Conservation (phyloP, 192 early-diverging fungal genomes). For the Umbelopsis ramanniana region DNA sequence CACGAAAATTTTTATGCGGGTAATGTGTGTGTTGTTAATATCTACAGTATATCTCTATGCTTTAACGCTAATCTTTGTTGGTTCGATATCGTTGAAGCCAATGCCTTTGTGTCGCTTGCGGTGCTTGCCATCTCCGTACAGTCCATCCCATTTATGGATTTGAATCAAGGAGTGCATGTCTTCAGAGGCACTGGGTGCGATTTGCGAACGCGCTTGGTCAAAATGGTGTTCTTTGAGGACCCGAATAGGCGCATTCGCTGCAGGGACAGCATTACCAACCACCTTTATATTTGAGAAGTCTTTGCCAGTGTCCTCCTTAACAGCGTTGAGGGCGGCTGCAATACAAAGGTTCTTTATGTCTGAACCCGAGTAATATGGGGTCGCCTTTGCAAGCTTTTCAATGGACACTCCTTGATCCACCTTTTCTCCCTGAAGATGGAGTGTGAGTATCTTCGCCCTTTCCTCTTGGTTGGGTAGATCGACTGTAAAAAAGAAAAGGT, state of each 20-base stretch:
- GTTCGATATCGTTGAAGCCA: neutral
- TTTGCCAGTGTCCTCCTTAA: slow-evolving; percentile 57
- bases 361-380: slow-evolving; percentile 87
- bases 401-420: slow-evolving; percentile 63
- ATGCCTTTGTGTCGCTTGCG: slow-evolving; percentile 9
- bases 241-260: slow-evolving; percentile 26
- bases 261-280: slow-evolving; percentile 4
- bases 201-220: slow-evolving; percentile 80
- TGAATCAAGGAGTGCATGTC: slow-evolving; percentile 89
- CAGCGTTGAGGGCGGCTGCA: slow-evolving; percentile 73
- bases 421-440: slow-evolving; percentile 80
- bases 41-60: slow-evolving; percentile 27
- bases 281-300: slow-evolving; percentile 8
- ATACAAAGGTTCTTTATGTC: slow-evolving; percentile 96
- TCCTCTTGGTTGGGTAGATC: slow-evolving; percentile 85
- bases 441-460: slow-evolving; percentile 71
- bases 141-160: slow-evolving; percentile 88
- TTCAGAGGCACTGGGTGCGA: slow-evolving; percentile 87
- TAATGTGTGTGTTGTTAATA: slow-evolving; percentile 21
- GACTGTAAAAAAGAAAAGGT: slow-evolving; percentile 47
- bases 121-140: slow-evolving; percentile 77
- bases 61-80: neutral
- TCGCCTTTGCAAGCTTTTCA: slow-evolving; percentile 66
- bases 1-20: slow-evolving; percentile 11
- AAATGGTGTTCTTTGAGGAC: slow-evolving; percentile 71